Conservation (phyloP, 306 rosid genomes). For the Vigna reflexopilosa region DNA sequence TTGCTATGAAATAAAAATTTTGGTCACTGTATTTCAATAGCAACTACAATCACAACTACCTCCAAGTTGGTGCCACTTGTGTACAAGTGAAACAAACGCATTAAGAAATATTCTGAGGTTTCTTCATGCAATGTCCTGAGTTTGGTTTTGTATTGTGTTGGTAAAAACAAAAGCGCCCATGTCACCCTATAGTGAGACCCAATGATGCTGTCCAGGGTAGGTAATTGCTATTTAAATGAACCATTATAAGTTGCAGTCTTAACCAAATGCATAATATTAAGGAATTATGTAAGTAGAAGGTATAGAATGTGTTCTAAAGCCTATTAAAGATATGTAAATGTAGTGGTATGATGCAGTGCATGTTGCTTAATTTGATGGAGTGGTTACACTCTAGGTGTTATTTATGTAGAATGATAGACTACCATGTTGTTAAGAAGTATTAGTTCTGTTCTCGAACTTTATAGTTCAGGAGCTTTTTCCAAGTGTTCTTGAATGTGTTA, state of each 20-base stretch:
- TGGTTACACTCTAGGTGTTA: no score
- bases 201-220: background rate
- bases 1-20: background rate
- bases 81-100: no score
- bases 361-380: no score
- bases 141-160: conserved; percentile 20
- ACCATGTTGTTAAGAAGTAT: no score
- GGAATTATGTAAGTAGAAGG: conserved; percentile 6
- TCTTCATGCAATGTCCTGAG: conserved; percentile 1
- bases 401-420: no score
- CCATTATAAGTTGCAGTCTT: background rate
- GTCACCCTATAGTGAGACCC: background rate
- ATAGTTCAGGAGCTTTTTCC: no score
- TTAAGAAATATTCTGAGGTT: background rate
- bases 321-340: background rate
- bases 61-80: no score
- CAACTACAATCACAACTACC: no score
- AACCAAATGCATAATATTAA: background rate
- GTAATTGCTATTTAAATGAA: background rate
- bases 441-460: no score
- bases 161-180: background rate
- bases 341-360: background rate
- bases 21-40: no score
- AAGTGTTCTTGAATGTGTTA: no score
- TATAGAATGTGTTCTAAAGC: conserved; percentile 21